Percentiles rank a stretch among this genome's conserved stretches.
Evolutionary conservation across 805 yeast species (phyloP).

Genomic region (Yarrowia sp.): DNA sequence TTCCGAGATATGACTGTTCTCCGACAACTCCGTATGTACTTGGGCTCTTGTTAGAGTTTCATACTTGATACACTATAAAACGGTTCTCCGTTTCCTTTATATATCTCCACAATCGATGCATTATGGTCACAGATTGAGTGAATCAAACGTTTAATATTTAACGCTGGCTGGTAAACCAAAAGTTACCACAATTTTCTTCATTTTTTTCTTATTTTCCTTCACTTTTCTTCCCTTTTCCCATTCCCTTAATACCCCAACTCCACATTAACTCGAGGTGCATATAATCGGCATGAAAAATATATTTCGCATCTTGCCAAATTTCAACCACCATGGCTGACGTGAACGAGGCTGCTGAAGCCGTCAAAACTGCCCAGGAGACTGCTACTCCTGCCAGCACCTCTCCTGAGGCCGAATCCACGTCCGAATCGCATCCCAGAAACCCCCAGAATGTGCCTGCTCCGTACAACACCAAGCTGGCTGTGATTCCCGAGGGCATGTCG

Average conservation of each 20-base stretch:
- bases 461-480: constrained; percentile 17
- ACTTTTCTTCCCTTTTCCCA: too few species aligned
- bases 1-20: too few species aligned
- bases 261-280: background rate
- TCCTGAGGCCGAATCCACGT: background rate
- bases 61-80: too few species aligned
- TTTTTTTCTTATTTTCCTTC: background rate
- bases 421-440: background rate
- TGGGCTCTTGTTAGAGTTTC: too few species aligned
- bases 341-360: background rate
- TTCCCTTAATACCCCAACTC: too few species aligned
- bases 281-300: constrained; percentile 17
- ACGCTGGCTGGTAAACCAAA: too few species aligned
- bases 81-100: too few species aligned
- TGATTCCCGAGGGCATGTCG: constrained; percentile 80
- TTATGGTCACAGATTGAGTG: too few species aligned
- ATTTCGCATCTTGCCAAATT: background rate
- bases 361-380: background rate
- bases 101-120: too few species aligned
- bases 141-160: too few species aligned
- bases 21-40: too few species aligned
- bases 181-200: too few species aligned
- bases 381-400: background rate
- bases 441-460: constrained; percentile 6
- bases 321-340: background rate